Base-by-base conservation (phyloP, 768 basidiomycete genomes). In the Auriscalpium vulgare region DNA sequence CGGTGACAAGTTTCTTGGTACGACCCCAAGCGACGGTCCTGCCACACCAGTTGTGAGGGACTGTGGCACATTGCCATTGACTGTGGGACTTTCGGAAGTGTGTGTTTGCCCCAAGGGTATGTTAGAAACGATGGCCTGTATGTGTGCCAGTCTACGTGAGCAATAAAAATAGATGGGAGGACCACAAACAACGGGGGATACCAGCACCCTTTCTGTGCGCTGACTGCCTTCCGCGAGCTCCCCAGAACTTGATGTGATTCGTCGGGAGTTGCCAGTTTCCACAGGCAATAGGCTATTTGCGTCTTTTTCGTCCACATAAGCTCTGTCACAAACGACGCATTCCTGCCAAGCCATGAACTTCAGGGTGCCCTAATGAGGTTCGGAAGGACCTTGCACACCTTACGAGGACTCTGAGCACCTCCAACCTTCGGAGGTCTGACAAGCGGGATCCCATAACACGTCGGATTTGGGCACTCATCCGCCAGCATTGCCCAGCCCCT, bases 401-500 rank as follows among this genome's bases (percentile, higher is more conserved):
- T 90, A 58, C 78, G 74, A 17, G 82, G 82, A 70, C 87, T 80
- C 62, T 80, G 81, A 57, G 75, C 79, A 16, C 76, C 76, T 6
- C 80, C 79, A 14, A 73, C 61, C 66, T 80, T 87, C 17, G 89
- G 88, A 40, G 86, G 86, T 50, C 90, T 75, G 57, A 93, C 85
- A 13, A 94, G 80, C n/a, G 91, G 92, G 7, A 92, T 75, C 11
- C 90, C 90, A 68, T 82, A 85, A 65, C 92, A 94, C 21, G 71
- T 67, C 4, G 66, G 61, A 62, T 81, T 86, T 0, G 82, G 81
- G 65, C 92, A 94, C 70, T 91, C 89, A 38, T 93, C 89, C 21
- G 78, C 88, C n/a, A 94, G 75, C 87, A 94, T 89, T 0, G 91
- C 83, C 88, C 89, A 94, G 43, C 88, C 91, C 63, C 82, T 83